phyloP scores from a whole-genome alignment of 495 filamentous ascomycete species.

The Aspergillus taichungensis region DNA sequence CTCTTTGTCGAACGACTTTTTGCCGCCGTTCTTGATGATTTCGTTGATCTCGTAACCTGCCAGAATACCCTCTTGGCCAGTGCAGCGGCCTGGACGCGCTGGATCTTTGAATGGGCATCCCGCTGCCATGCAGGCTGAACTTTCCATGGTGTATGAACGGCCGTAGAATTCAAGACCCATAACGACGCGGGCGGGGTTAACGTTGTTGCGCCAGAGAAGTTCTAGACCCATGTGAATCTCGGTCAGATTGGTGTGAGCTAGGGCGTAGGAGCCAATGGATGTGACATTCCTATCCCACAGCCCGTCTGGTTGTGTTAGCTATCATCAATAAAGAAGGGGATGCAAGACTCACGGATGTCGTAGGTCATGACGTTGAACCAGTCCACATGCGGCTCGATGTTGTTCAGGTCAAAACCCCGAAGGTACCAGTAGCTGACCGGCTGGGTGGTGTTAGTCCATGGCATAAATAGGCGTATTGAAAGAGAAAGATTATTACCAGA shows the following conservation, averaged over 20 bases:
- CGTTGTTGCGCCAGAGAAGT: constrained; percentile 31
- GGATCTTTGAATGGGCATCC: constrained; percentile 18
- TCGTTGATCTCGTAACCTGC: constrained; percentile 12
- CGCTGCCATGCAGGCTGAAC: constrained; percentile 24
- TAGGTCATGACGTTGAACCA: constrained; percentile 47
- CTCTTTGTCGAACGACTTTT: constrained; percentile 4
- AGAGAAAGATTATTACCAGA: neutral
- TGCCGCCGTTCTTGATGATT: constrained; percentile 2
- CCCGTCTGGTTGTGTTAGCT: constrained; percentile 2
- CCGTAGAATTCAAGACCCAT: constrained; percentile 39
- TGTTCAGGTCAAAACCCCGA: constrained; percentile 31
- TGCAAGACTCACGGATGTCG: constrained; percentile 26
- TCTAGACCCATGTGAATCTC: constrained; percentile 28
- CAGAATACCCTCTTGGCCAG: constrained; percentile 11
- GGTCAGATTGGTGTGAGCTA: constrained; percentile 30
- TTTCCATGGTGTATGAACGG: constrained; percentile 25
- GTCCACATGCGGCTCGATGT: constrained; percentile 34
- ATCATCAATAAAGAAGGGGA: neutral
- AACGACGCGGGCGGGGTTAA: constrained; percentile 25
- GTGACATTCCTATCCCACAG: constrained; percentile 18
- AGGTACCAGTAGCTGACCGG: constrained; percentile 37
- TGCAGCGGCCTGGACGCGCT: constrained; percentile 27
- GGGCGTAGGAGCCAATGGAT: constrained; percentile 12
- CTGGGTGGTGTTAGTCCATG: constrained; percentile 6
- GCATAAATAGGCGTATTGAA: constrained; percentile 4